Evolutionary conservation across 306 rosid genomes (phyloP).

Genomic region (Myrica gale): DNA sequence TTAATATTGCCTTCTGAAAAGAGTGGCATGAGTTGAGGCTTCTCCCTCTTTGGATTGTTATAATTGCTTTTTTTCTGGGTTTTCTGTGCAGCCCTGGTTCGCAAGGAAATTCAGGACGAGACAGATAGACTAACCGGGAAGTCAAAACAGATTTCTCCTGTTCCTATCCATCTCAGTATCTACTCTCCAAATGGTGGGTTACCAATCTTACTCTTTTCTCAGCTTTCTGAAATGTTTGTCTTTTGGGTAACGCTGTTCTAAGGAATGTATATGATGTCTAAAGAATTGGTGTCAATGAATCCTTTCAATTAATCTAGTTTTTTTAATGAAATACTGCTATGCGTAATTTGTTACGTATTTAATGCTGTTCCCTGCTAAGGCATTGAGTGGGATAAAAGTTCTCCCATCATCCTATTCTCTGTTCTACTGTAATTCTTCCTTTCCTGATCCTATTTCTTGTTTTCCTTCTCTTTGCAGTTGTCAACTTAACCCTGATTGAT

Average conservation of each 20-base stretch:
- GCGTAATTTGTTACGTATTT: neutral
- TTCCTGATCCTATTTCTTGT: slow-evolving; percentile 11
- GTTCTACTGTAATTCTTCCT: neutral
- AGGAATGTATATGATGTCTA: neutral
- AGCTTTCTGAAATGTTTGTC: neutral
- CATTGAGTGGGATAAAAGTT: neutral
- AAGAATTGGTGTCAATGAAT: neutral
- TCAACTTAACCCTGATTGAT: slow-evolving; percentile 90
- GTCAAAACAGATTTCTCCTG: slow-evolving; percentile 80
- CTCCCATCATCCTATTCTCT: neutral
- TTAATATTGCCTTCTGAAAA: neutral
- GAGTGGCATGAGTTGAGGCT: too few species aligned
- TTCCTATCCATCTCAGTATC: slow-evolving; percentile 98
- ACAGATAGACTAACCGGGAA: slow-evolving; percentile 88
- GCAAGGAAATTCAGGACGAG: slow-evolving; percentile 92
- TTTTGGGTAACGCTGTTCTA: neutral
- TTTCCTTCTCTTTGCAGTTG: slow-evolving; percentile 62
- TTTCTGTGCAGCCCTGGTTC: slow-evolving; percentile 63
- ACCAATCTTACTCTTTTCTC: neutral
- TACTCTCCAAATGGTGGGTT: slow-evolving; percentile 85
- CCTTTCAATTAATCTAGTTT: neutral
- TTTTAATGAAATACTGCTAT: too few species aligned
- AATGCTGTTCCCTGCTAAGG: neutral
- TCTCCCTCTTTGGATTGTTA: neutral
- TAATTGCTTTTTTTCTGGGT: slow-evolving; percentile 17